Base-by-base conservation (phyloP, 768 basidiomycete species). In the Coprinellus aureogranulatus region DNA sequence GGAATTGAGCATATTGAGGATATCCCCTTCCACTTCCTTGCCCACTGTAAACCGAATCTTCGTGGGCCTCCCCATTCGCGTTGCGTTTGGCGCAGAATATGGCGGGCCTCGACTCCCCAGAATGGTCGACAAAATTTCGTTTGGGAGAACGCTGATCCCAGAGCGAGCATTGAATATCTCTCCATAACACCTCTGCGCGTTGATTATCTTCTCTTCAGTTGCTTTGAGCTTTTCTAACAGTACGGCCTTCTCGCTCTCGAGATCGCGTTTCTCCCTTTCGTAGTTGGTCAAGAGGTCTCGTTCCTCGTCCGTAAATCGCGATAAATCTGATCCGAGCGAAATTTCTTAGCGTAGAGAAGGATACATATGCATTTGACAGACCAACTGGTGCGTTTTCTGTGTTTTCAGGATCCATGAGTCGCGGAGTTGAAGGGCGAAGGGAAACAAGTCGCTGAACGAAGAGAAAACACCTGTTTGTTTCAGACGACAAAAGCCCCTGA, bases 21-120 rank as follows among this genome's bases (percentile, higher is more conserved):
- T 55, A 8, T 67, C 65, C 11, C 65, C 64, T 6, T 52, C 31
- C 3, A 50, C 48, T 18, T 73, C 69, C 59, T 78, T 76, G 12
- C 74, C 76, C 30, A 79, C 62, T 0, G 75, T 77, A 57, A 70
- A 78, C n/a, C 8, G 77, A 68, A 57, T 79, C 74, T 9, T 59
- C 62, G 40, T 76, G 68, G 5, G 58, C 69, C 59, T 77, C 77
- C 71, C 74, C n/a, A 73, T 0, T 73, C 73, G 12, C 60, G 52
- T 57, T 75, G 70, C 5, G 76, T 69, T 16, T 56, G 59, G 39
- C 69, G 73, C 28, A 80, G 61, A n/a, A 39, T 76, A 75, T 6
- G 48, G 54, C 4, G 78, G 77, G 30, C 71, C n/a, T n/a, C 62
- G 61, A 94, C 75, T 1, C 82, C 77, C 86, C 88, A 93, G 70